These are phyloP conservation scores for Wickerhamiella lipophila DNA, from an alignment of 805 yeast species.

Conservation along the genomic window DNA sequence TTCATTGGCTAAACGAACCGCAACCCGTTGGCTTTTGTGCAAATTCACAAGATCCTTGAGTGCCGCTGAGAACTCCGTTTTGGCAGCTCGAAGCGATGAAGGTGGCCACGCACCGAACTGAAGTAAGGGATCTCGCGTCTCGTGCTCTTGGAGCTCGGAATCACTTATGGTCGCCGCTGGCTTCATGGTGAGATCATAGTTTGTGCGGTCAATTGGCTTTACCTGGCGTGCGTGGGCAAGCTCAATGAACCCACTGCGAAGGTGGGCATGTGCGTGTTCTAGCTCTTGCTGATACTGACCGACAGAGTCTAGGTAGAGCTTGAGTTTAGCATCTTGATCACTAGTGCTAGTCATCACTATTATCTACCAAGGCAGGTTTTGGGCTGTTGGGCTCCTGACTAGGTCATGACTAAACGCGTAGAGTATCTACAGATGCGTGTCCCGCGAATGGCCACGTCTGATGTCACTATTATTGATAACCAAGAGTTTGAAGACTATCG, in stretches of 20 bases:
- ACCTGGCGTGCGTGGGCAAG: slow-evolving; percentile 8
- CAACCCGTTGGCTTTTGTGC: background rate
- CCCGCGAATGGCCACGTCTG: background rate
- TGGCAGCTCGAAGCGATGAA: background rate
- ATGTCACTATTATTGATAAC: background rate
- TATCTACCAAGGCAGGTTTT: background rate
- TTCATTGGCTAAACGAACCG: background rate
- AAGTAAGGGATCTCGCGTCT: background rate
- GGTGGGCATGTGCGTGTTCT: background rate
- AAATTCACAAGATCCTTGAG: background rate
- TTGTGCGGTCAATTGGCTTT: background rate
- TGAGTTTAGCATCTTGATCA: background rate
- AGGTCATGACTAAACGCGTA: background rate
- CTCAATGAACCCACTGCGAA: slow-evolving; percentile 1
- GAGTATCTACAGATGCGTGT: background rate
- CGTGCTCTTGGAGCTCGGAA: background rate
- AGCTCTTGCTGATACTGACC: slow-evolving; percentile 2
- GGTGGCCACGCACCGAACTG: slow-evolving; percentile 10
- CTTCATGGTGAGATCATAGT: background rate
- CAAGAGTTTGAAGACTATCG: background rate
- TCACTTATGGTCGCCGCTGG: background rate
- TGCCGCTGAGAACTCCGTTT: background rate
- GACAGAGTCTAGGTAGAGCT: slow-evolving; percentile 1
- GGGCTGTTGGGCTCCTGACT: background rate
- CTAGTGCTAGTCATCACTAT: background rate